phyloP scores from a whole-genome alignment of 768 basidiomycete species.

The Naganishia vishniacii region DNA sequence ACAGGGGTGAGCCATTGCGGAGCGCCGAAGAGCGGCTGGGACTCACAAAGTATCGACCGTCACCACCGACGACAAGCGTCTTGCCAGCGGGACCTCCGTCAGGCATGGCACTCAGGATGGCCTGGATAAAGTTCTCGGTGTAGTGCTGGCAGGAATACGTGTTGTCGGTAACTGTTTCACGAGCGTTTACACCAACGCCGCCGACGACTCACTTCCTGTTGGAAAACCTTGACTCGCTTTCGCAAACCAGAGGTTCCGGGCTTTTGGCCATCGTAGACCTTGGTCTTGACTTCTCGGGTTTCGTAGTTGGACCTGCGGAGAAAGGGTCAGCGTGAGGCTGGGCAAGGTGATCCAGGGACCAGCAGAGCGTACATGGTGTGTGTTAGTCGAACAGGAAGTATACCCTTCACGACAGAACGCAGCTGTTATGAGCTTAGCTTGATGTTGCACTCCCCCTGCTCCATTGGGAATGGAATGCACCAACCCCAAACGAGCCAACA shows the following conservation, averaged over 20 bases:
- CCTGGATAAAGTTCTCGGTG: constrained; percentile 96
- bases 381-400: too few relatives aligned
- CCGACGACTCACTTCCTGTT: constrained; percentile 78
- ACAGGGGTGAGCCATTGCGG: constrained; percentile 59
- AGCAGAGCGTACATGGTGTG: too few relatives aligned
- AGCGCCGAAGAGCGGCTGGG: too few relatives aligned
- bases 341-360: too few relatives aligned
- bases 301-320: constrained; percentile 35
- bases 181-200: too few relatives aligned
- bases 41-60: constrained; percentile 73
- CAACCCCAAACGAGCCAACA: too few relatives aligned
- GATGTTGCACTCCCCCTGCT: too few relatives aligned
- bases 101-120: constrained; percentile 81
- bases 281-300: constrained; percentile 69
- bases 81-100: constrained; percentile 57
- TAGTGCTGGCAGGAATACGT: constrained; percentile 66
- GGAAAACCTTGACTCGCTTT: constrained; percentile 97
- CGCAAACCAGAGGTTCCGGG: constrained; percentile 96
- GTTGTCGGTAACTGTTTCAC: too few relatives aligned
- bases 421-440: too few relatives aligned
- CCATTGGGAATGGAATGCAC: too few relatives aligned
- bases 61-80: constrained; percentile 92
- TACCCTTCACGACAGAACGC: too few relatives aligned
- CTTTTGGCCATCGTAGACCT: constrained; percentile 87
- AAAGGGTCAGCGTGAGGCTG: too few relatives aligned